These are phyloP conservation scores for Halophytophthora polymorphica DNA, from an alignment of 352 stramenopile species.

Conservation along the genomic window DNA sequence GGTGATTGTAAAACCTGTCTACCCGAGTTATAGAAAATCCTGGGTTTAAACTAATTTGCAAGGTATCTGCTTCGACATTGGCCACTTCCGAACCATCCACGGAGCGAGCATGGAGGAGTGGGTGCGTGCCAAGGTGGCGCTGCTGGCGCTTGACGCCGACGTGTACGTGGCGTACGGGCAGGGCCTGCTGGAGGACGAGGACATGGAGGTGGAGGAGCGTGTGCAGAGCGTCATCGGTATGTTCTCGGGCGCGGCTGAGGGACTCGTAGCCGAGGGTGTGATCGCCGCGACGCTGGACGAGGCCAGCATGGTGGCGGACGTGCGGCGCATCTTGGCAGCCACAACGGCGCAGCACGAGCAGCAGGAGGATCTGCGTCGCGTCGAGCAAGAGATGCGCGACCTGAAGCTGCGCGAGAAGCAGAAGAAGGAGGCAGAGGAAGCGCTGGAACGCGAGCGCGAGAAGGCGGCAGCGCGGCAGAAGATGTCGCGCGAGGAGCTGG, in stretches of 20 bases:
- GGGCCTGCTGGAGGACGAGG: constrained; percentile 67
- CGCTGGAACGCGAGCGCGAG: constrained; percentile 48
- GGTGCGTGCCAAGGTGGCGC: constrained; percentile 54
- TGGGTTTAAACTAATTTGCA: too few relatives aligned
- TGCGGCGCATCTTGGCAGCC: constrained; percentile 40
- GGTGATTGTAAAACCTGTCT: too few relatives aligned
- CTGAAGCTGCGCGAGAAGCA: constrained; percentile 57
- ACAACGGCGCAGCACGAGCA: constrained; percentile 31
- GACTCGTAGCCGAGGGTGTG: constrained; percentile 36
- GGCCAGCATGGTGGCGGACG: constrained; percentile 43
- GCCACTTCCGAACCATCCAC: too few relatives aligned
- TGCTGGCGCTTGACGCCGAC: constrained; percentile 56
- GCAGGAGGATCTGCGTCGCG: constrained; percentile 34
- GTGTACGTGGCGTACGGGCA: constrained; percentile 79
- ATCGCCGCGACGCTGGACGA: constrained; percentile 39
- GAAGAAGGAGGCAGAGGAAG: constrained; percentile 55
- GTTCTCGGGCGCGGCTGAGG: constrained; percentile 56
- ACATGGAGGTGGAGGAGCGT: constrained; percentile 67
- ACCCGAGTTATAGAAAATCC: too few relatives aligned
- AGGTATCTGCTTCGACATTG: too few relatives aligned
- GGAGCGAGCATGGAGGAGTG: constrained; percentile 48
- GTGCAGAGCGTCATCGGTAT: constrained; percentile 62
- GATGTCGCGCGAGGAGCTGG: constrained; percentile 77
- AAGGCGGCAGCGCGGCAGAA: constrained; percentile 61
- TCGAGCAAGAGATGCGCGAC: constrained; percentile 50